Evolutionary conservation across 257 asterid genomes (phyloP), one percentile per base, ranked within the genome.

Genomic region (Capsicum baccatum): DNA sequence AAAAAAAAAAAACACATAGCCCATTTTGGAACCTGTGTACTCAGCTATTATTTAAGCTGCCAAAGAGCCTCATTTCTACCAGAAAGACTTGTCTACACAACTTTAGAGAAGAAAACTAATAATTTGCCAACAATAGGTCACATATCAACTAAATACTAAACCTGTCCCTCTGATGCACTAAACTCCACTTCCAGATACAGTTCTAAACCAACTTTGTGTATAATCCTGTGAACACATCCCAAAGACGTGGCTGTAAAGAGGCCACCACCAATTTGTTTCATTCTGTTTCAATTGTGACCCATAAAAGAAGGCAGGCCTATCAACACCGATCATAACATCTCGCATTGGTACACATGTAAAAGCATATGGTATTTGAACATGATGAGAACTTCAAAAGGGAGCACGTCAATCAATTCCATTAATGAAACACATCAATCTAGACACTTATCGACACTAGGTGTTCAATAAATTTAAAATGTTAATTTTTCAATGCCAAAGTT

Each of bases 341-440:
- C 42, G 0, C 73, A 66, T 17, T 2, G 47, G 47, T 66, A 66
- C 47, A 66, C 47, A 66, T 66, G 37, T 6, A 33, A 33, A 33
- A 66, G 73, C 47, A 14, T 26, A 12, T 66, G 73, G 73, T 66
- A 66, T 66, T 33, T 66, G n/a, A 66, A 66, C 73, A 66, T 66
- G 47, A 35, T 66, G 74, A 33, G 74, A 35, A 66, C 74, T 66
- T n/a, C 74, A 66, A 66, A 35, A 33, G 48, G 33, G 67, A 60
- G 33, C 35, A 60, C 26, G 8, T 66, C 48, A 66, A 66, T 15
- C 74, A 66, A 66, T 35, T 13, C 48, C 74, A 9, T 66, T n/a
- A 13, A n/a, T 14, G 10, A 35, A 66, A 13, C 19, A 35, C 74
- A 64, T 66, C 48, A 66, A 37, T 66, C 48, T 15, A 66, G 44